Conservation (phyloP, 495 filamentous ascomycete genomes). For the Chaetomium fimeti region DNA sequence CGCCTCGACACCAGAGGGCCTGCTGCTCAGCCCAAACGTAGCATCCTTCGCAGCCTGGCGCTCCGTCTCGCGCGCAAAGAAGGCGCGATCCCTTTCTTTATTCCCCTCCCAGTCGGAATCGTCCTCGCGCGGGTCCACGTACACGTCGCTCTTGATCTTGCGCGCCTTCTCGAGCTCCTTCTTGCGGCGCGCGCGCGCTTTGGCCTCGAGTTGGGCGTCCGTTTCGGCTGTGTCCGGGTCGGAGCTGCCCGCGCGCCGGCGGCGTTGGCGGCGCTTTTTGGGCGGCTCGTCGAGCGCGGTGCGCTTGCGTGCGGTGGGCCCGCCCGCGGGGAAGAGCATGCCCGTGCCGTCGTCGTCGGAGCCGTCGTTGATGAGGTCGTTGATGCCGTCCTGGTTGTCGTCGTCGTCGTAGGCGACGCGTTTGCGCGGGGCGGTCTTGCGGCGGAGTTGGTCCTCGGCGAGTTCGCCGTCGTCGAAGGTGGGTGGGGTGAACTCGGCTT, state of each 20-base stretch:
- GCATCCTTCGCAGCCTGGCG: slow-evolving; percentile 34
- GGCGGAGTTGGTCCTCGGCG: slow-evolving; percentile 73
- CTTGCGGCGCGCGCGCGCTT: slow-evolving; percentile 53
- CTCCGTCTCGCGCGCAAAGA: slow-evolving; percentile 67
- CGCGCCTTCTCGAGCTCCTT: slow-evolving; percentile 62
- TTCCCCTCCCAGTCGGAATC: slow-evolving; percentile 68
- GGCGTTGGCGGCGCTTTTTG: slow-evolving; percentile 43
- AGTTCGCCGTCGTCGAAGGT: slow-evolving; percentile 65
- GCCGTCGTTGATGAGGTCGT: slow-evolving; percentile 60
- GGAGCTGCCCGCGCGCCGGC: slow-evolving; percentile 50
- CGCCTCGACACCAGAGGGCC: slow-evolving; percentile 6
- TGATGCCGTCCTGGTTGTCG: slow-evolving; percentile 55
- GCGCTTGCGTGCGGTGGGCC: slow-evolving; percentile 55
- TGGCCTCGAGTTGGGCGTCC: slow-evolving; percentile 45
- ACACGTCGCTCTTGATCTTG: slow-evolving; percentile 81
- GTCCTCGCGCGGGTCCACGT: slow-evolving; percentile 75
- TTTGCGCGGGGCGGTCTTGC: slow-evolving; percentile 57
- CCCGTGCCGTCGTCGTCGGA: slow-evolving; percentile 47
- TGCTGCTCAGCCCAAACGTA: slow-evolving; percentile 28
- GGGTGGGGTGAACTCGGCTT: slow-evolving; percentile 69
- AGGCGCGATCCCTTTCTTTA: slow-evolving; percentile 46
- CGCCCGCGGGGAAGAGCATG: slow-evolving; percentile 64
- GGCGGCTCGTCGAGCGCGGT: slow-evolving; percentile 44
- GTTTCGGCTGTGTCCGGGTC: slow-evolving; percentile 26
- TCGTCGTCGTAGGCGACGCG: slow-evolving; percentile 62